Percentiles rank a stretch among this genome's conserved stretches.
phyloP scores from a whole-genome alignment of 805 yeast species.

The Jamesozyma hellenica region DNA sequence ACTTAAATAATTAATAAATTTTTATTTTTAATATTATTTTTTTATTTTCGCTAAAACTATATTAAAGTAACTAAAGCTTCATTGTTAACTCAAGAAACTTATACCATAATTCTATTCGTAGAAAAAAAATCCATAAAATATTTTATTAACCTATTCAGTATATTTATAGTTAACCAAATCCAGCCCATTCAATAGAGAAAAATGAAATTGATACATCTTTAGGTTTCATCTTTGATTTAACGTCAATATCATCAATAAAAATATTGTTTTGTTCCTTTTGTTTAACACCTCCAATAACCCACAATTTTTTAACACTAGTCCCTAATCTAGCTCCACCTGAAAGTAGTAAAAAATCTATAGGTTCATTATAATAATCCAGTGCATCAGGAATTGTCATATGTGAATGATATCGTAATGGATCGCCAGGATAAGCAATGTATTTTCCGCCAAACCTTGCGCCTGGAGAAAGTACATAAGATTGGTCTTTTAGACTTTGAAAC shows the following conservation, averaged over 20 bases:
- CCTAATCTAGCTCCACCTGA: conserved; percentile 87
- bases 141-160: background rate
- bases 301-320: conserved; percentile 81
- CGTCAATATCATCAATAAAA: background rate
- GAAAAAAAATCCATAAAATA: too few species aligned
- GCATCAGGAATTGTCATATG: conserved; percentile 59
- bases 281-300: conserved; percentile 45
- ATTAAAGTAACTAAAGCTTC: too few species aligned
- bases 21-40: too few species aligned
- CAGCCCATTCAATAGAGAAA: conserved; percentile 92
- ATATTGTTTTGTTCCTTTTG: conserved; percentile 5
- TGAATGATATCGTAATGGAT: conserved; percentile 82
- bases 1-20: too few species aligned
- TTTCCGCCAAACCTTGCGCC: conserved; percentile 89
- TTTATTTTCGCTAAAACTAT: too few species aligned
- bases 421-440: conserved; percentile 88
- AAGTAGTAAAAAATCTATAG: conserved; percentile 46
- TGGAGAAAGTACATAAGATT: conserved; percentile 56
- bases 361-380: conserved; percentile 34
- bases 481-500: conserved; percentile 27
- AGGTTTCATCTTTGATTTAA: background rate
- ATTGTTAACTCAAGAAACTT: too few species aligned
- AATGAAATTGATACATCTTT: conserved; percentile 30
- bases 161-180: conserved; percentile 52
- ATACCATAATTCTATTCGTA: too few species aligned